A percentile compares a stretch with the other conserved stretches of the same genome.
Conservation (phyloP, 768 basidiomycete genomes). For the Termitomyces sp. region DNA sequence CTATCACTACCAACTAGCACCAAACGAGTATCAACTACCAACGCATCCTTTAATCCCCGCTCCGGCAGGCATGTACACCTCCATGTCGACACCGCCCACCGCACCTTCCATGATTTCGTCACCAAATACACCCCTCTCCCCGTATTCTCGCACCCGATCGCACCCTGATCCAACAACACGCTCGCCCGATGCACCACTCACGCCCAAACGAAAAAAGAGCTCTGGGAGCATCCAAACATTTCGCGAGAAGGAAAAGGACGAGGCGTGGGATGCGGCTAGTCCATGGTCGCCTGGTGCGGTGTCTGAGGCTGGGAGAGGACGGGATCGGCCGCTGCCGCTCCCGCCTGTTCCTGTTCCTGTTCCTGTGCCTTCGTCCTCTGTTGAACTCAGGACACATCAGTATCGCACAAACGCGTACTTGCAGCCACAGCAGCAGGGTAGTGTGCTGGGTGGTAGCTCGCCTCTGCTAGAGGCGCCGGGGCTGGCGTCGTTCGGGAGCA, state of each 20-base stretch:
- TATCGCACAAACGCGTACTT: neutral
- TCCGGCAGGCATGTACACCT: constrained; percentile 5
- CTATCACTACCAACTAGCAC: constrained; percentile 7
- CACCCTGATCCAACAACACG: neutral
- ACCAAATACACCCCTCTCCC: neutral
- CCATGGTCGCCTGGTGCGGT: constrained; percentile 35
- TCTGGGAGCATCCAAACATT: constrained; percentile 2
- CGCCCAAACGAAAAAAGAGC: constrained; percentile 10
- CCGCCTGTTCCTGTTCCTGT: neutral
- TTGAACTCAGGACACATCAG: neutral
- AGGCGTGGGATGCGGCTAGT: neutral
- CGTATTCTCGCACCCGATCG: neutral
- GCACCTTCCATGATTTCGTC: neutral
- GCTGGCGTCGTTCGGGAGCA: constrained; percentile 5
- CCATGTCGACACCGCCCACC: constrained; percentile 8
- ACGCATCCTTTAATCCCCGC: constrained; percentile 12
- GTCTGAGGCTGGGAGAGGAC: constrained; percentile 8
- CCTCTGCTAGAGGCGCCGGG: neutral
- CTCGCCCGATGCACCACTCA: neutral
- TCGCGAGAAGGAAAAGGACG: constrained; percentile 7
- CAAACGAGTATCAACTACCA: constrained; percentile 1
- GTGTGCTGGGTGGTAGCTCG: constrained; percentile 1
- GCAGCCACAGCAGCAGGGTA: neutral
- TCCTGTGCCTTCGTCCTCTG: neutral
- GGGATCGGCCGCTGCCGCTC: constrained; percentile 5